These are phyloP conservation scores for Acorus gramineus DNA, from an alignment of 106 monocot species.

Conservation along the genomic window DNA sequence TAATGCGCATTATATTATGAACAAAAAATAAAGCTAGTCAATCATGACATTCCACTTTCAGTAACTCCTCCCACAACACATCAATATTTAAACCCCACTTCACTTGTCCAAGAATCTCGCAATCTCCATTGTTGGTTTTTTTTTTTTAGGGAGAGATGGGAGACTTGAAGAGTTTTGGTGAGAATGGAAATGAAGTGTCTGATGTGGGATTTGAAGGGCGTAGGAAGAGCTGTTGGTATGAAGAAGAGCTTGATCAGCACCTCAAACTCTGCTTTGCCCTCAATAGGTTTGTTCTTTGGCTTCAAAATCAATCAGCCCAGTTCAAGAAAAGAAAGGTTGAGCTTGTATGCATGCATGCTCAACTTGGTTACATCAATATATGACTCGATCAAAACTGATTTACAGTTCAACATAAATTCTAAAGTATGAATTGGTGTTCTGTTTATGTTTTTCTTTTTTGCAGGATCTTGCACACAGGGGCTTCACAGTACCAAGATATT, in stretches of 20 bases:
- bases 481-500: slow-evolving; percentile 37
- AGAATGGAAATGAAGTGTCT: slow-evolving; percentile 7
- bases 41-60: no score
- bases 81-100: no score
- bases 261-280: slow-evolving; percentile 53
- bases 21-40: no score
- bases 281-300: slow-evolving; percentile 18
- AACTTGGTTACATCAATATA: background rate
- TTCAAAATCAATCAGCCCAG: no score
- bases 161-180: slow-evolving; percentile 14
- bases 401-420: background rate
- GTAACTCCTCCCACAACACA: no score
- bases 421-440: background rate
- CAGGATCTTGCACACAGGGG: slow-evolving; percentile 37
- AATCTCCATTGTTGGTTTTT: background rate
- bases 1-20: no score
- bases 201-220: slow-evolving; percentile 3
- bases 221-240: slow-evolving; percentile 46
- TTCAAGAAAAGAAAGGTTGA: no score
- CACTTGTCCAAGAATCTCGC: no score
- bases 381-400: background rate
- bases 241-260: slow-evolving; percentile 42
- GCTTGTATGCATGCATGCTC: background rate
- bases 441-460: background rate
- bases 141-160: slow-evolving; percentile 4